Evolutionary conservation across 768 basidiomycete species (phyloP), one percentile per base, ranked within the genome.

Genomic region (Lentinula aciculospora): DNA sequence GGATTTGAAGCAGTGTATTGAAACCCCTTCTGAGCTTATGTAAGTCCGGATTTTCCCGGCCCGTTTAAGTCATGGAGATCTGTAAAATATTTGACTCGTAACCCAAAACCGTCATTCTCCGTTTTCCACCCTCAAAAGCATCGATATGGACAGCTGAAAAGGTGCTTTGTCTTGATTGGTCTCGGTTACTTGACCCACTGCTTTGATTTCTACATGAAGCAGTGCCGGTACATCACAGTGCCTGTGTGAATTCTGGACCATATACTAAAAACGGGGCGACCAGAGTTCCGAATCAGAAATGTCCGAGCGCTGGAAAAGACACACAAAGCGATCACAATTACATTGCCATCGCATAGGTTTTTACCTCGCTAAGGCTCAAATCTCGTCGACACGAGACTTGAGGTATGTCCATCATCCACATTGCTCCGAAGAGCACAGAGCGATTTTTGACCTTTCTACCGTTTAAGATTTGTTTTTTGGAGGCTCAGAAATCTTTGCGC

Each of bases 281-380:
- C 31, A 28, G 21, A 47, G 23, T 28, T 34, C 44, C 55, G 46
- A 42, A 46, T 46, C 42, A 56, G 55, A 53, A n/a, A 31, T 45
- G 9, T 56, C 54, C n/a, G 6, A 15, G 12, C 13, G 39, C 39
- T 40, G 37, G 17, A 5, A 39, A 39, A 17, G 17, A n/a, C 15
- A 34, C 32, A 34, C 15, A 44, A 44, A 23, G 23, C 19, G 42
- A 44, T 44, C 42, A 44, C 19, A 21, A 40, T 40, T 40, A 15
- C 39, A 40, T 40, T 40, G 39, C 39, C 39, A 40, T 40, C 39
- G 40, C 40, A 42, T 42, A 42, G 42, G 42, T 44, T 21, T 44
- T 44, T 13, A 44, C 19, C 42, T 19, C 15, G 37, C 37, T 6
- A 17, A 39, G 37, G 32, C 37, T 39, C 37, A n/a, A 13, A 39